These are phyloP conservation scores for Solanum paucissectum DNA, from an alignment of 257 asterid species.

Conservation along the genomic window DNA sequence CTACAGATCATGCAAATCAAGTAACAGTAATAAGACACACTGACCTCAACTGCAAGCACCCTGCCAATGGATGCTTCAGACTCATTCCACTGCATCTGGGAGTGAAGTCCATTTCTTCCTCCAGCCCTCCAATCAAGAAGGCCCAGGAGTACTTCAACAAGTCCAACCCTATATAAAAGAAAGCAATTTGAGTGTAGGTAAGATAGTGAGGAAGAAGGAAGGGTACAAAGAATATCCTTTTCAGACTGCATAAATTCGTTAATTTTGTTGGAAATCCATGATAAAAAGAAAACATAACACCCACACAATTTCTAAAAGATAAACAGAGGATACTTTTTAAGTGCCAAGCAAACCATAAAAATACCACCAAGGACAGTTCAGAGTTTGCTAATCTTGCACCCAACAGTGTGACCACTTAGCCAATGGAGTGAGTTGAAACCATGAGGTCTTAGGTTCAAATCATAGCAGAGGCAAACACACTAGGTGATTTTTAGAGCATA, in stretches of 20 bases:
- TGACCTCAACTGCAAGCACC: slow-evolving; percentile 92
- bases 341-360: not conserved
- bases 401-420: not conserved
- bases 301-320: not conserved
- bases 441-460: not conserved
- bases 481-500: not conserved
- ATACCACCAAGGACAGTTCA: not conserved
- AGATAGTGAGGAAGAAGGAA: not conserved
- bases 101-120: slow-evolving; percentile 67
- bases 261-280: not conserved
- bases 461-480: not conserved
- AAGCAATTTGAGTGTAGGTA: not conserved
- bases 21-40: slow-evolving; percentile 2
- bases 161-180: slow-evolving; percentile 70
- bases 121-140: slow-evolving; percentile 99
- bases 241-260: not conserved
- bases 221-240: not conserved
- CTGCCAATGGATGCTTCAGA: slow-evolving; percentile 95
- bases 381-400: not conserved
- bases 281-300: not conserved
- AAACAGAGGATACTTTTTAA: not conserved
- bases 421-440: not conserved
- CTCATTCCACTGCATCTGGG: slow-evolving; percentile 98
- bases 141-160: slow-evolving; percentile 94
- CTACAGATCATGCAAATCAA: not conserved